phyloP scores from a whole-genome alignment of 108 stramenopile species.

The Cyclotella sp. region DNA sequence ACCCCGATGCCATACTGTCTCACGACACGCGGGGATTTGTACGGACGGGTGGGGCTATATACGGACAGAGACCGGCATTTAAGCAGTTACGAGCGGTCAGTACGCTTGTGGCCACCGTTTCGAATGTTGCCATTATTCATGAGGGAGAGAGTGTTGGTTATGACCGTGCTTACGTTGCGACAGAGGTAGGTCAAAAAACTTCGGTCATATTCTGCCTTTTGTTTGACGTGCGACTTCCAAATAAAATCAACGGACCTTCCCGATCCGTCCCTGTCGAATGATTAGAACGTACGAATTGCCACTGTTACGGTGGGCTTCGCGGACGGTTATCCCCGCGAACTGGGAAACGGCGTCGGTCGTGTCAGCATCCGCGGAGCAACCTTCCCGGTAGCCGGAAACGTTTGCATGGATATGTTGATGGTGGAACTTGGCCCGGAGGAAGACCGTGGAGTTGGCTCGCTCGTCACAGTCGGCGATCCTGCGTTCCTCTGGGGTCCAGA shows the following conservation, averaged over 20 bases:
- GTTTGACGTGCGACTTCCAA: too few species aligned
- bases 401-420: conserved; percentile 90
- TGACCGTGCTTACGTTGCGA: conserved; percentile 71
- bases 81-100: conserved; percentile 58
- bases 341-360: conserved; percentile 66
- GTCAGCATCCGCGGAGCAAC: conserved; percentile 61
- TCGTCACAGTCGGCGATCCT: conserved; percentile 66
- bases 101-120: conserved; percentile 68
- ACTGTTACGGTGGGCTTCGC: conserved; percentile 82
- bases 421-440: conserved; percentile 65
- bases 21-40: conserved; percentile 72
- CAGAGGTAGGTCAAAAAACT: neutral
- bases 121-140: conserved; percentile 65
- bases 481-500: conserved; percentile 76
- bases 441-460: conserved; percentile 49
- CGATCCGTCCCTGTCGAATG: too few species aligned
- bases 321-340: conserved; percentile 79
- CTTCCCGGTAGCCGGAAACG: conserved; percentile 78
- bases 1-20: conserved; percentile 55
- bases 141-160: conserved; percentile 80
- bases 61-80: conserved; percentile 75
- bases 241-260: too few species aligned
- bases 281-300: conserved; percentile 56
- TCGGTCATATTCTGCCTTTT: too few species aligned
- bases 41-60: conserved; percentile 73